Base-by-base conservation (phyloP, 495 filamentous ascomycete species). In the Aspergillus bertholletiae region DNA sequence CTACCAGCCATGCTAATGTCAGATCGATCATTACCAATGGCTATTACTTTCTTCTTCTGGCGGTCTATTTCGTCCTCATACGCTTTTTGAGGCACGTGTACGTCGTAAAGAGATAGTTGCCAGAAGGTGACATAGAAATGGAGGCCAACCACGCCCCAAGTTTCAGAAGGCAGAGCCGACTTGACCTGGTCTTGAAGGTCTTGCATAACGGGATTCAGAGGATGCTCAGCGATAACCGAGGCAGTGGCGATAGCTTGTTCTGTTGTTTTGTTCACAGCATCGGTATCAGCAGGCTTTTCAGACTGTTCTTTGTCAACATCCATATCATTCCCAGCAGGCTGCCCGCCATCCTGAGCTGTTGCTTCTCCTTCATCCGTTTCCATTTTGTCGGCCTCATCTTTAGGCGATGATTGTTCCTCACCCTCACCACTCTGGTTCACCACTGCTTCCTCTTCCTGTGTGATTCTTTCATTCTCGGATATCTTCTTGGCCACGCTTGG, bases 61-160 rank as follows among this genome's bases (percentile, higher is more conserved):
- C 83, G 77, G 6, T 77, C 78, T 27, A 80, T 82, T 58, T 95
- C 93, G 12, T 81, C 76, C 9, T 85, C 75, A 66, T 97, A 97
- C 48, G 83, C 87, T 40, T 81, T 78, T 49, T 82, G 78, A 1
- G 88, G 88, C 37, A 89, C 80, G 34, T 83, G 77, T 27, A 99
- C 74, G 66, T 97, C 94, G 22, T 86, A 83, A 13, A 92, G 81
- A 21, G 89, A 83, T 15, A 96, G 78, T 45, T 91, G 86, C 95
- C 95, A 99, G 75, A 99, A 99, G 3, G 89, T 88, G 26, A 89
- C 84, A 64, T 90, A 96, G 66, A 96, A 95, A 28, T 84, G 78
- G 2, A 87, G 74, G 43, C 83, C 92, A 40, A 96, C 72, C 9
- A 79, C 74, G 18, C 82, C 76, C 80, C 86, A 90, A 1, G 80